phyloP scores from a whole-genome alignment of 257 asterid species.

The Lavandula angustifolia region DNA sequence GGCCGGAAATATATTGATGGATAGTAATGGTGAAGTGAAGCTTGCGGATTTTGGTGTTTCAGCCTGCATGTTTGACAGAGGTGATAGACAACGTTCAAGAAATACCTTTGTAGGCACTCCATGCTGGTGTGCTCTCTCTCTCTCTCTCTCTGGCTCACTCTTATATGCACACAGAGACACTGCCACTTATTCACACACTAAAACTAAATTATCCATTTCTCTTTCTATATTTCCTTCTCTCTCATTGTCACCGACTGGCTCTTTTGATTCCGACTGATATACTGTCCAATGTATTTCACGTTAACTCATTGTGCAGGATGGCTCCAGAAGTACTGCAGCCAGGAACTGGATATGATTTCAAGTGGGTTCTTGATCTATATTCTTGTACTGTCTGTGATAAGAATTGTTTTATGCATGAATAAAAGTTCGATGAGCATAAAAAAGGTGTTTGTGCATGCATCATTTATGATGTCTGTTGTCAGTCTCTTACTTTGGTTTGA shows the following conservation, averaged over 20 bases:
- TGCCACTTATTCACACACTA: background rate
- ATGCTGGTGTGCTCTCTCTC: constrained; percentile 67
- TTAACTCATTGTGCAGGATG: constrained; percentile 65
- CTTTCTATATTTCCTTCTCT: background rate
- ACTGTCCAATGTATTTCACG: constrained; percentile 15
- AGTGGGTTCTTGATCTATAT: constrained; percentile 55
- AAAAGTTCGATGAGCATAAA: constrained; percentile 26
- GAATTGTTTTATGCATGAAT: constrained; percentile 27
- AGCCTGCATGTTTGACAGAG: constrained; percentile 93
- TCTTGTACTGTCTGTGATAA: constrained; percentile 24
- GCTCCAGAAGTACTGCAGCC: constrained; percentile 99
- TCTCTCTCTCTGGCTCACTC: constrained; percentile 5
- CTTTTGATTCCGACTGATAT: constrained; percentile 18
- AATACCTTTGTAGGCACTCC: constrained; percentile 99
- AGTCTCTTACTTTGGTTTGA: constrained; percentile 20
- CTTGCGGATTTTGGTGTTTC: constrained; percentile 99
- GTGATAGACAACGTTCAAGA: constrained; percentile 96
- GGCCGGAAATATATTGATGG: constrained; percentile 98
- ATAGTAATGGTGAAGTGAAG: constrained; percentile 83
- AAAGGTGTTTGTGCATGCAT: constrained; percentile 28
- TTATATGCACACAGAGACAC: background rate
- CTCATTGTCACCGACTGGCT: constrained; percentile 15
- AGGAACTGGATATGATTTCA: constrained; percentile 96
- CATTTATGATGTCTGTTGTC: constrained; percentile 14
- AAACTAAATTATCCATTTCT: constrained; percentile 4